Evolutionary conservation across 2,329 filamentous ascomycete genomes (phyloP).

Genomic region (Didymella glomerata): DNA sequence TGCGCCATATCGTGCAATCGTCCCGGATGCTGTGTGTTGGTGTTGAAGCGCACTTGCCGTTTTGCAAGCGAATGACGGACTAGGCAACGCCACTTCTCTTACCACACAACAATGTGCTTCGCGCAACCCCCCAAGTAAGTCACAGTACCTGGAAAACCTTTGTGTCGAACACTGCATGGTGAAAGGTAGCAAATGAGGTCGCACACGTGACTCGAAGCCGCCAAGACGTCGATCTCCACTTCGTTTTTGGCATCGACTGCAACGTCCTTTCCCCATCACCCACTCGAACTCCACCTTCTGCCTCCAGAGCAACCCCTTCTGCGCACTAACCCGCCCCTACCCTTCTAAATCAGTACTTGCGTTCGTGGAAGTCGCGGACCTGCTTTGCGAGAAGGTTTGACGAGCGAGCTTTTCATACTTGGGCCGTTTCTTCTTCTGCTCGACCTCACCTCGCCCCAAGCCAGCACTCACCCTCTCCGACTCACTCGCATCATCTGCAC

Average conservation of each 20-base stretch:
- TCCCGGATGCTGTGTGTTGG: slow-evolving; percentile 1
- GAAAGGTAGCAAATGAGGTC: slow-evolving; percentile 8
- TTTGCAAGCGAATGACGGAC: slow-evolving; percentile 12
- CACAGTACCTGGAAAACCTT: background rate
- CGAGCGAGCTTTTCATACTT: slow-evolving; percentile 51
- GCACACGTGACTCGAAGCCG: slow-evolving; percentile 35
- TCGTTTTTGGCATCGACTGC: slow-evolving; percentile 33
- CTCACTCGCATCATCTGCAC: slow-evolving; percentile 43
- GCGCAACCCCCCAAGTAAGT: background rate
- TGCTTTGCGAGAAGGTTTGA: slow-evolving; percentile 50
- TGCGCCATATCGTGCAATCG: slow-evolving; percentile 34
- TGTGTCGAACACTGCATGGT: background rate
- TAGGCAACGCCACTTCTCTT: slow-evolving; percentile 10
- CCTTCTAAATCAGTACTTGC: slow-evolving; percentile 26
- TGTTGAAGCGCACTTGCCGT: slow-evolving; percentile 10
- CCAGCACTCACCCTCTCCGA: slow-evolving; percentile 39
- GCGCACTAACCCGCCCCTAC: slow-evolving; percentile 24
- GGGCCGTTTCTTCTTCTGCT: slow-evolving; percentile 44
- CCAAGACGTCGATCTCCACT: slow-evolving; percentile 32
- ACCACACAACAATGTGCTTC: slow-evolving; percentile 2
- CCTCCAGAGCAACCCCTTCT: slow-evolving; percentile 23
- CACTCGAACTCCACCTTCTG: slow-evolving; percentile 31
- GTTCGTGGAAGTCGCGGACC: slow-evolving; percentile 31
- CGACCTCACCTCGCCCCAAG: slow-evolving; percentile 41
- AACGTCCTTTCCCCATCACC: slow-evolving; percentile 31